These are phyloP conservation scores for Pseudogymnoascus sp. DNA, from an alignment of 2,329 filamentous ascomycete genomes.

Conservation along the genomic window DNA sequence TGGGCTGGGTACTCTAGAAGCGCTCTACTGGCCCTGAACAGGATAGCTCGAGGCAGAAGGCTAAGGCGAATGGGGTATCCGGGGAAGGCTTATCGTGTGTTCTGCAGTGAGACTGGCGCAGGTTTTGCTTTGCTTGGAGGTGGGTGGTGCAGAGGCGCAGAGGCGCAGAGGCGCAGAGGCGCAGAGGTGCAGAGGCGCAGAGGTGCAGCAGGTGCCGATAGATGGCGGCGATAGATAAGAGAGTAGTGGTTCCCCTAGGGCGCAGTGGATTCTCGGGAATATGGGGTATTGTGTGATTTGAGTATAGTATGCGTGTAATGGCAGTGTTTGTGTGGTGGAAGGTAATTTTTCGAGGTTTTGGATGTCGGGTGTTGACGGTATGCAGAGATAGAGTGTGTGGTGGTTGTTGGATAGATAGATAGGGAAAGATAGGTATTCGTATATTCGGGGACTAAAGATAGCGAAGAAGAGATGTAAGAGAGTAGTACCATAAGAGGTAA, in stretches of 20 bases:
- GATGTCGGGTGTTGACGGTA: constrained; percentile 3
- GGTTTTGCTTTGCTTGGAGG: not conserved
- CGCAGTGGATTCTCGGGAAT: not conserved
- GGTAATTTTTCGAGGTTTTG: not conserved
- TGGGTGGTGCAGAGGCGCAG: not conserved
- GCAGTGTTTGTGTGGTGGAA: not conserved
- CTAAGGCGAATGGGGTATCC: constrained; percentile 6
- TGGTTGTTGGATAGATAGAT: constrained; percentile 1
- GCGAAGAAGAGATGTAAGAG: not conserved
- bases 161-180: not conserved
- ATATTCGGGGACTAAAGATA: not conserved
- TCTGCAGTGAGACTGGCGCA: constrained; percentile 2
- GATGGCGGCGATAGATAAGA: not conserved
- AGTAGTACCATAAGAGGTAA: constrained; percentile 1
- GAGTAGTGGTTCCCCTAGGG: not conserved
- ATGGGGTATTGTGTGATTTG: constrained; percentile 5
- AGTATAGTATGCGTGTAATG: not conserved
- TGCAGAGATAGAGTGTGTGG: constrained; percentile 1
- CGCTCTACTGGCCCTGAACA: constrained; percentile 5
- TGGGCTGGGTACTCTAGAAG: not conserved
- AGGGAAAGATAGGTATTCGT: not conserved
- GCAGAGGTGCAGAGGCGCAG: not conserved
- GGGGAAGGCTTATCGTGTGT: not conserved
- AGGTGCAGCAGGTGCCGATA: not conserved
- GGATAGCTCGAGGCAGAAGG: constrained; percentile 3